Evolutionary conservation across 257 asterid genomes (phyloP), one percentile per base, ranked within the genome.

Genomic region (Verbascum thapsus): DNA sequence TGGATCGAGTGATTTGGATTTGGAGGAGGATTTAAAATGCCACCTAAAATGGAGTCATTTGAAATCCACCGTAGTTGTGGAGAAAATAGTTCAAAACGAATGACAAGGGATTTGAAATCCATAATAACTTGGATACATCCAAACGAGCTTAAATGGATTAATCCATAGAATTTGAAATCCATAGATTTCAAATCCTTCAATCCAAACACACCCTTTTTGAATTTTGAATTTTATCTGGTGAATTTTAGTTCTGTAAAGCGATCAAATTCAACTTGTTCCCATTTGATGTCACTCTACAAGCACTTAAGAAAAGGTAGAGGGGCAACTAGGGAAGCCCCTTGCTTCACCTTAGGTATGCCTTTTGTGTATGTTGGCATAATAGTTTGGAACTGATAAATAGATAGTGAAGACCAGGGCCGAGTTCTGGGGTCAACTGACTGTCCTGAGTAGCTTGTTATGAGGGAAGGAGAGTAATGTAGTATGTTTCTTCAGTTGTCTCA

Each of bases 181-280:
- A n/a, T n/a, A n/a, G n/a, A n/a, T n/a, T n/a, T n/a, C n/a, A n/a
- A n/a, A n/a, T n/a, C n/a, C n/a, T n/a, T n/a, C n/a, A n/a, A n/a
- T n/a, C n/a, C n/a, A n/a, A n/a, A n/a, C n/a, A n/a, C n/a, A n/a
- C n/a, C n/a, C n/a, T n/a, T n/a, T n/a, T n/a, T n/a, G n/a, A n/a
- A n/a, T n/a, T n/a, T n/a, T n/a, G 7, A n/a, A 68, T 45, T 43
- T 10, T 51, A 35, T 42, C 8, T 48, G 37, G 10, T 18, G 16
- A 47, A 37, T 6, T 41, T 57, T 55, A 34, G 16, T 48, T 19
- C 17, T 50, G 63, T 49, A 37, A 53, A 66, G 55, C 49, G 39
- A 55, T 47, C 35, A 53, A 45, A 26, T 19, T 58, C 37, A 11
- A n/a, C n/a, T n/a, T n/a, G n/a, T n/a, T n/a, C n/a, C n/a, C n/a